These are phyloP conservation scores for Lipomyces spencermartinsiae DNA, from an alignment of 805 yeast species.

Conservation along the genomic window DNA sequence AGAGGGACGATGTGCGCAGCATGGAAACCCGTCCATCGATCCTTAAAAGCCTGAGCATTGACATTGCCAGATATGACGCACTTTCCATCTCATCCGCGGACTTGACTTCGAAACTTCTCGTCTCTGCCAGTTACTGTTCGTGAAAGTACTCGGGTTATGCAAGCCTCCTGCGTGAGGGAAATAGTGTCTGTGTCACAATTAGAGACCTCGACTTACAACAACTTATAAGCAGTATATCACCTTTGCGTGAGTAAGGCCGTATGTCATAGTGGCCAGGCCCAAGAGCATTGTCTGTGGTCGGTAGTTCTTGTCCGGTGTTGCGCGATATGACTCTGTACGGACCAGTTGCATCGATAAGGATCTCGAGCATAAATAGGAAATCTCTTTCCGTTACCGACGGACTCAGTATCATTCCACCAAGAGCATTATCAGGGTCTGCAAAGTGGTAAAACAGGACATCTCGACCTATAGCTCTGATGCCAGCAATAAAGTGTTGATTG, in stretches of 20 bases:
- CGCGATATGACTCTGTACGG: no score
- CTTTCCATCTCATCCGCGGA: slow-evolving; percentile 1
- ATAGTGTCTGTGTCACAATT: not conserved
- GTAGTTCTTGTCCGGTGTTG: no score
- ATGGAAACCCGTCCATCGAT: not conserved
- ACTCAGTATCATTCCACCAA: slow-evolving; percentile 2
- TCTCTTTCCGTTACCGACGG: not conserved
- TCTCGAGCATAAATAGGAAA: not conserved
- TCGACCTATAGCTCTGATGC: not conserved
- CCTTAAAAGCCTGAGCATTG: not conserved
- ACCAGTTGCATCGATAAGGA: slow-evolving; percentile 3
- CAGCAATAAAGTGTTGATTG: no score
- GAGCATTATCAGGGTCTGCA: no score
- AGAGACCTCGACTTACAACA: no score
- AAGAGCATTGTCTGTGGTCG: no score
- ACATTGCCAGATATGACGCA: not conserved
- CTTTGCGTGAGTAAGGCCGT: no score
- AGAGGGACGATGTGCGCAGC: no score
- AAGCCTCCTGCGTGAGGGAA: not conserved
- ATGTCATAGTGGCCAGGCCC: no score
- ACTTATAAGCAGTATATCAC: no score
- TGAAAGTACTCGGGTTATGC: slow-evolving; percentile 3
- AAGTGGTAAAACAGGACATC: no score
- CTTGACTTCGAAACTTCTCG: not conserved
- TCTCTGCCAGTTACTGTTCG: not conserved